Evolutionary conservation across 805 yeast species (phyloP), one percentile per base, ranked within the genome.

Genomic region (Yarrowia osloensis): DNA sequence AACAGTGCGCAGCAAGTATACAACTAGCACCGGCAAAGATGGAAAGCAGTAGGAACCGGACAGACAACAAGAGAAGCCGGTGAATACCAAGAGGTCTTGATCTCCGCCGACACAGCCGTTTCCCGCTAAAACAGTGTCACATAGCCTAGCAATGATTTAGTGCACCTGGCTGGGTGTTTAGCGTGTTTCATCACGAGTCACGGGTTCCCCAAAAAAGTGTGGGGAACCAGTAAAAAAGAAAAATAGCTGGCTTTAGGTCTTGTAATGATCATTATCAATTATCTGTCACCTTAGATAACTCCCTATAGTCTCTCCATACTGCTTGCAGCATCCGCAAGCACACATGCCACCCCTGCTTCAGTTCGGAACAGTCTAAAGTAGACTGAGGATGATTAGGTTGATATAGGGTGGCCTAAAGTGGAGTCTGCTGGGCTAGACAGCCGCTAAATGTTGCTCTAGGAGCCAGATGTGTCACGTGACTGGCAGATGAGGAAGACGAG

Each of bases 261-360:
- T n/a, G n/a, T n/a, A n/a, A n/a, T n/a, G n/a, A n/a, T n/a, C n/a
- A n/a, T n/a, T n/a, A n/a, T n/a, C n/a, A n/a, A n/a, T n/a, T n/a
- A n/a, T n/a, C n/a, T n/a, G n/a, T n/a, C n/a, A n/a, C n/a, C n/a
- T n/a, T n/a, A n/a, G n/a, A n/a, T n/a, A n/a, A n/a, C n/a, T n/a
- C n/a, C n/a, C n/a, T n/a, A n/a, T n/a, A n/a, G n/a, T n/a, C n/a
- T n/a, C n/a, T n/a, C n/a, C n/a, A n/a, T n/a, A n/a, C n/a, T n/a
- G n/a, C n/a, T n/a, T n/a, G n/a, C n/a, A n/a, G n/a, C n/a, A n/a
- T n/a, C n/a, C 31, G 2, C 22, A 0, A 40, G 12, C 4, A 17
- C 52, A 40, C 62, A 55, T 55, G 62, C 52, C 52, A 37, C 55
- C 55, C 55, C 55, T 55, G 62, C 62, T 55, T 37, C 7, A 49